Evolutionary conservation across 1,139 yeast genomes (phyloP).

Genomic region (Taphrina flavorubra): DNA sequence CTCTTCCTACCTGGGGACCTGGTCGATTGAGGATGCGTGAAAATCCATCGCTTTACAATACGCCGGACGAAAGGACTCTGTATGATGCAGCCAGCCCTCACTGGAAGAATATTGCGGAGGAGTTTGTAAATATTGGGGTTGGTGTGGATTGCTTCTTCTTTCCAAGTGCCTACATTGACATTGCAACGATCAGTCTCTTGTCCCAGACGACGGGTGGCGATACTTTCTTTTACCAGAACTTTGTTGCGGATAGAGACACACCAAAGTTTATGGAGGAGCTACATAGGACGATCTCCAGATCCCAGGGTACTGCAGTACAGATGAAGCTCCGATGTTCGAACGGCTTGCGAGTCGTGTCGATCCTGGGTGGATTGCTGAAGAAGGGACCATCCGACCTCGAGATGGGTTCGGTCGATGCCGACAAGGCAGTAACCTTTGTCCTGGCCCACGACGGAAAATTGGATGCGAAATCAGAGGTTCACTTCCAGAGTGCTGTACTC

Average conservation of each 20-base stretch:
- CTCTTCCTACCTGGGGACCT: slow-evolving; percentile 82
- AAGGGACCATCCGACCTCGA: slow-evolving; percentile 62
- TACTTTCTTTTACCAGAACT: slow-evolving; percentile 69
- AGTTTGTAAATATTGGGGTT: slow-evolving; percentile 64
- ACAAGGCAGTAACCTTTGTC: slow-evolving; percentile 72
- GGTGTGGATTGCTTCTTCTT: slow-evolving; percentile 81
- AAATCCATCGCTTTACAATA: slow-evolving; percentile 51
- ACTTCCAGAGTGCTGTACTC: slow-evolving; percentile 87
- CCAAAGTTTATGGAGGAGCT: slow-evolving; percentile 67
- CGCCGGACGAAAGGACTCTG: slow-evolving; percentile 63
- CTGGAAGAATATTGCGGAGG: slow-evolving; percentile 66
- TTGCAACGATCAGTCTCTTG: slow-evolving; percentile 74
- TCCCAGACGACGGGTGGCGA: slow-evolving; percentile 76
- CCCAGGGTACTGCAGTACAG: slow-evolving; percentile 77
- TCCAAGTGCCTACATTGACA: slow-evolving; percentile 69
- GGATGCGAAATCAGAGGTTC: slow-evolving; percentile 74
- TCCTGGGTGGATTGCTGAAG: slow-evolving; percentile 64
- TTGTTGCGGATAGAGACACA: slow-evolving; percentile 73
- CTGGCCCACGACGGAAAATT: slow-evolving; percentile 80
- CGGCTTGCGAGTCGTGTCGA: slow-evolving; percentile 82
- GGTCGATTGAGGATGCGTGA: slow-evolving; percentile 71
- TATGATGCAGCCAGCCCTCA: slow-evolving; percentile 67
- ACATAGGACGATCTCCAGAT: slow-evolving; percentile 51
- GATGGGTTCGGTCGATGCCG: slow-evolving; percentile 69
- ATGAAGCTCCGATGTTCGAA: slow-evolving; percentile 85